phyloP scores from a whole-genome alignment of 1,284 basidiomycete genomes.

The Amylostereum chailletii region DNA sequence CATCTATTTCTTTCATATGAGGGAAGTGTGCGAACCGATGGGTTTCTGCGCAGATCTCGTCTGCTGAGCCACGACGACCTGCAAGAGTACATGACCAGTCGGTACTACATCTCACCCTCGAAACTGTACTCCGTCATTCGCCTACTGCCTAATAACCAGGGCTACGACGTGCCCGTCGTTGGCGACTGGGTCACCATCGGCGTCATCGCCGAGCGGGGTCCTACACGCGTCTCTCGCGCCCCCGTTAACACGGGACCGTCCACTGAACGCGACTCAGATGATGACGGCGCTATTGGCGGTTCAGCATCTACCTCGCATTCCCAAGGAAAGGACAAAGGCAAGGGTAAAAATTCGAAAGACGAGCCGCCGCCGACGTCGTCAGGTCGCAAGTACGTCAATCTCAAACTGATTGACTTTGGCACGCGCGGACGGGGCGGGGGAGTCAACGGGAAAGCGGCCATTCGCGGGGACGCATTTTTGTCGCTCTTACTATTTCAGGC shows the following conservation, averaged over 20 bases:
- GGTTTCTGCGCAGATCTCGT: constrained; percentile 48
- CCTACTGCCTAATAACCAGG: constrained; percentile 67
- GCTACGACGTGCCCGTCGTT: constrained; percentile 84
- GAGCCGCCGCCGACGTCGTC: constrained; percentile 30
- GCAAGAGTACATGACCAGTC: constrained; percentile 74
- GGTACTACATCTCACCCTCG: constrained; percentile 84
- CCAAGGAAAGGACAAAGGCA: constrained; percentile 27
- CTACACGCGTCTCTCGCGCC: constrained; percentile 57
- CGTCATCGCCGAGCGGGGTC: constrained; percentile 80
- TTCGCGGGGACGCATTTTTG: constrained; percentile 77
- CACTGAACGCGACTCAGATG: constrained; percentile 26
- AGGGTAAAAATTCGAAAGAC: constrained; percentile 16
- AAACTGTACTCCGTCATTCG: constrained; percentile 81
- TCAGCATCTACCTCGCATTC: constrained; percentile 12
- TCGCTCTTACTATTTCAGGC: constrained; percentile 85
- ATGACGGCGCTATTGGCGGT: constrained; percentile 18
- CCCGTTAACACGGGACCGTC: constrained; percentile 50
- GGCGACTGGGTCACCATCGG: constrained; percentile 91
- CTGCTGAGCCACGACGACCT: constrained; percentile 67
- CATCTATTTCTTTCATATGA: background rate
- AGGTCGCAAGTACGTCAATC: constrained; percentile 78
- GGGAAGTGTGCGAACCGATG: no score
- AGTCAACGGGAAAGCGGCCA: constrained; percentile 43
- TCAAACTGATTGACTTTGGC: constrained; percentile 82
- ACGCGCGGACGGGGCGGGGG: constrained; percentile 42